phyloP scores from a whole-genome alignment of 495 filamentous ascomycete genomes.

The Neurospora cerealis region DNA sequence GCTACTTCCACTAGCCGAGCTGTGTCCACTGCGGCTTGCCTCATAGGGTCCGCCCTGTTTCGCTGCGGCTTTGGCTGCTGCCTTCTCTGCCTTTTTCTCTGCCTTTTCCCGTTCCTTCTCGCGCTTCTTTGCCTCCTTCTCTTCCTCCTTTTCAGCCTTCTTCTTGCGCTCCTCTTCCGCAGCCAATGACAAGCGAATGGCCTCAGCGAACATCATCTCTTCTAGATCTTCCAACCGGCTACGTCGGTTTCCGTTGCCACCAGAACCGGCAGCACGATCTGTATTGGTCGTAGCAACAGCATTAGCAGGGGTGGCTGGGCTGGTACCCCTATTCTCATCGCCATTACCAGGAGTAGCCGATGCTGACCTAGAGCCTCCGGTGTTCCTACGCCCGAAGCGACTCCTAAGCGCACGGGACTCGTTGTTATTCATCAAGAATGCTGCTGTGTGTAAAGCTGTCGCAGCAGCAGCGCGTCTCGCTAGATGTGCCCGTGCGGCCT shows the following conservation, averaged over 20 bases:
- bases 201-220: slow-evolving; percentile 98
- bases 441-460: slow-evolving; percentile 88
- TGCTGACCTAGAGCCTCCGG: slow-evolving; percentile 24
- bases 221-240: slow-evolving; percentile 79
- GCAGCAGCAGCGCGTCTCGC: slow-evolving; percentile 84
- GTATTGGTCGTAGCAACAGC: background rate
- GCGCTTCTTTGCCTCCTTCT: slow-evolving; percentile 65
- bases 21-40: slow-evolving; percentile 26
- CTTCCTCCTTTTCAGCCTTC: slow-evolving; percentile 67
- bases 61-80: slow-evolving; percentile 55
- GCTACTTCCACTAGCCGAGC: slow-evolving; percentile 42
- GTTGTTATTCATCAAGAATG: slow-evolving; percentile 72
- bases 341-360: slow-evolving; percentile 18
- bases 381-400: slow-evolving; percentile 40
- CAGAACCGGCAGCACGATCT: slow-evolving; percentile 3
- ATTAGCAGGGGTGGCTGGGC: background rate
- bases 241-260: slow-evolving; percentile 39
- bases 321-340: slow-evolving; percentile 22
- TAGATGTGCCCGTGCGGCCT: slow-evolving; percentile 72
- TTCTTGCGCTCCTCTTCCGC: slow-evolving; percentile 82
- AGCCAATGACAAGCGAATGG: slow-evolving; percentile 77
- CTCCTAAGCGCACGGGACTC: slow-evolving; percentile 36
- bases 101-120: slow-evolving; percentile 74
- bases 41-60: slow-evolving; percentile 43
- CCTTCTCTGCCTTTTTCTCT: slow-evolving; percentile 73